Evolutionary conservation across 495 filamentous ascomycete genomes (phyloP), one percentile per base, ranked within the genome.

Genomic region (Podospora fimiseda): DNA sequence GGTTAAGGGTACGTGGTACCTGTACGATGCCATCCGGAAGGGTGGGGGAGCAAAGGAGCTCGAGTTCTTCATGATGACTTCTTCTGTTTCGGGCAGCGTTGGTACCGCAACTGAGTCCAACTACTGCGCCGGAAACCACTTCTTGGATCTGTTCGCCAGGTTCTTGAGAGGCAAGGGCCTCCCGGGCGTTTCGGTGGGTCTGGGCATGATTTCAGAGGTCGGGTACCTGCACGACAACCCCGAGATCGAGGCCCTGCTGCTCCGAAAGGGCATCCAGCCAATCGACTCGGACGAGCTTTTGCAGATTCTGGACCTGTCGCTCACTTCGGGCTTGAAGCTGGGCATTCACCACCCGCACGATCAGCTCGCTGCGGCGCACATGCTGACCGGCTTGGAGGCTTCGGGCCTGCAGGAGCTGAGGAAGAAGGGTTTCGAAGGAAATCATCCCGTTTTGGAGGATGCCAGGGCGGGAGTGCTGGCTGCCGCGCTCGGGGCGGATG

Each of bases 1-100:
- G 69, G 71, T 68, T 1, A 56, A 63, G 14, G 67, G 66, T 2
- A 59, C 74, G 9, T 77, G 72, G 54, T 54, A 66, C 7, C 57
- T 52, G 39, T 68, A 24, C 72, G 3, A 15, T 5, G 15, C 21
- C 5, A 18, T 57, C 6, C n/a, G n/a, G n/a, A n/a, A n/a, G n/a
- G n/a, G n/a, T n/a, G 9, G 11, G 18, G 21, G 20, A 5, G 21
- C 15, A 5, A 51, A 49, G 9, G 51, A 57, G 38, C 67, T 85
- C 1, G 81, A 84, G 57, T 86, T 87, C 68, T 84, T 87, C 59
- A 62, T 85, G 41, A 64, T 72, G 13, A 66, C 83, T 1, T 78
- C 74, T 9, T 82, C 79, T 0, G 49, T 70, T 2, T 48, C 63
- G 7, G 72, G 73, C 9, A 56, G 74, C n/a, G 19, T 66, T 2